Conservation (phyloP, 805 yeast genomes). For the Metschnikowia sp. region DNA sequence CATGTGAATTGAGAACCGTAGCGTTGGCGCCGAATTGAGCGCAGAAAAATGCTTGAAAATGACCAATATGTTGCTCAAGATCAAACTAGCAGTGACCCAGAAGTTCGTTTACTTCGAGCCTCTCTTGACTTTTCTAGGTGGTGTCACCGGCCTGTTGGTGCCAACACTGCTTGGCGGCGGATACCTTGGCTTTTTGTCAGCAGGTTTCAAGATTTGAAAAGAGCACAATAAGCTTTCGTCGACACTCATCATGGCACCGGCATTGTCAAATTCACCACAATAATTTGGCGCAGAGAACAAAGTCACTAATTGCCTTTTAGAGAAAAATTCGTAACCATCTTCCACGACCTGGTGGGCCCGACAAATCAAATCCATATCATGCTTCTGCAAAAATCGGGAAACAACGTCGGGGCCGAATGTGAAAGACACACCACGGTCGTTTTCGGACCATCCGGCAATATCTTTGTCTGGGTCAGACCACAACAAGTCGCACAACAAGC, state of each 20-base stretch:
- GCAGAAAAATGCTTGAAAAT: too few species aligned
- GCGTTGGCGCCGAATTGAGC: too few species aligned
- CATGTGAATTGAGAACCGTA: too few species aligned
- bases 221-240: conserved; percentile 95
- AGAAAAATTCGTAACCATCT: conserved; percentile 96
- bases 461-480: conserved; percentile 99
- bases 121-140: conserved; percentile 58
- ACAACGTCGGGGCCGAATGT: conserved; percentile 99
- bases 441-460: conserved; percentile 98
- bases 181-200: conserved; percentile 85
- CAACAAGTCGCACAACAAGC: conserved; percentile 88
- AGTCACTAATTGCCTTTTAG: conserved; percentile 93
- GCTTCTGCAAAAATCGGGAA: conserved; percentile 91
- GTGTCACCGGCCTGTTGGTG: conserved; percentile 51
- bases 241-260: conserved; percentile 99
- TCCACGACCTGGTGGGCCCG: conserved; percentile 99
- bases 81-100: too few species aligned
- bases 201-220: conserved; percentile 95
- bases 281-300: conserved; percentile 96
- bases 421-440: conserved; percentile 97
- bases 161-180: conserved; percentile 42
- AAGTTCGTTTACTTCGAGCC: conserved; percentile 35
- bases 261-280: conserved; percentile 98
- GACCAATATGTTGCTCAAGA: too few species aligned
- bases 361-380: conserved; percentile 96